Evolutionary conservation across 78 protist genomes (phyloP).

Genomic region (Reticulomyxa filosa): DNA sequence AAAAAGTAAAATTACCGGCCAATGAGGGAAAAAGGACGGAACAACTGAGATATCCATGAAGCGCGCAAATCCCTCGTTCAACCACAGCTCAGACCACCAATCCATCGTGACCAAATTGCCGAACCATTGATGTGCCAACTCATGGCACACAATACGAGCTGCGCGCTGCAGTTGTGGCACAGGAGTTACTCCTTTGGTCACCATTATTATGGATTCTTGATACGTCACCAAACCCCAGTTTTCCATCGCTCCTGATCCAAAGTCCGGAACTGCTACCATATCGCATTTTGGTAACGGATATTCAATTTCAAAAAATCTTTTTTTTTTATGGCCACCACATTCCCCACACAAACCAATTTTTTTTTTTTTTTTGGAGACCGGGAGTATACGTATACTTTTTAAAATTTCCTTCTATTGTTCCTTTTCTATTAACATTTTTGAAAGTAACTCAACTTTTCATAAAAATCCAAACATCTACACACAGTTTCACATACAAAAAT

Average conservation of each 20-base stretch:
- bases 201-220: background rate
- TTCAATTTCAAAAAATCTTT: background rate
- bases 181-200: background rate
- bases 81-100: constrained; percentile 43
- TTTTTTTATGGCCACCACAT: too few species aligned
- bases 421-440: too few species aligned
- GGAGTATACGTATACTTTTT: too few species aligned
- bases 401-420: too few species aligned
- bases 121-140: constrained; percentile 41
- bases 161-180: background rate
- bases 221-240: constrained; percentile 22
- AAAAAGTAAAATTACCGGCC: too few species aligned
- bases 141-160: constrained; percentile 17
- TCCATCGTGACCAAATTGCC: constrained; percentile 34
- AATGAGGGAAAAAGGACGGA: too few species aligned
- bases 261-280: constrained; percentile 12
- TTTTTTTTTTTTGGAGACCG: too few species aligned
- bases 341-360: too few species aligned
- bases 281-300: constrained; percentile 17
- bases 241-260: constrained; percentile 33
- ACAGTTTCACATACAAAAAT: too few species aligned
- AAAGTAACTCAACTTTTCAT: too few species aligned
- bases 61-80: constrained; percentile 49
- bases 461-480: too few species aligned
- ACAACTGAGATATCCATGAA: too few species aligned